Evolutionary conservation across 1,284 basidiomycete genomes (phyloP).

Genomic region (Leccinum subfulvum): DNA sequence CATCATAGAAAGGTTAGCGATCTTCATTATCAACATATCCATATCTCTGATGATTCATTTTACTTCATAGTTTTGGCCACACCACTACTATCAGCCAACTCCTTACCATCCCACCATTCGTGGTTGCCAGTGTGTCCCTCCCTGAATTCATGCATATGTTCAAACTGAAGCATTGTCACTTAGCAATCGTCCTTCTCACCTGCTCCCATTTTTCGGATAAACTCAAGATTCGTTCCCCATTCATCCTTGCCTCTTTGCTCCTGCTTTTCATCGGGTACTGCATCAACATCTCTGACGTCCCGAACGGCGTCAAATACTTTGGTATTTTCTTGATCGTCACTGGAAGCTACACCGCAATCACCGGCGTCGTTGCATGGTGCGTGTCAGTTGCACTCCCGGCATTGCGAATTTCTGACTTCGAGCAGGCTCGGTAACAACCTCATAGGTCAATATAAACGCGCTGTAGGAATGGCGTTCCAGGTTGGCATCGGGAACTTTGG

Average conservation of each 20-base stretch:
- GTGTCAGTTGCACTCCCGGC: neutral
- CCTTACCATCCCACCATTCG: slow-evolving; percentile 69
- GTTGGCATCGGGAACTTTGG: slow-evolving; percentile 46
- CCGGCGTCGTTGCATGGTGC: slow-evolving; percentile 66
- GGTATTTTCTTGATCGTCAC: slow-evolving; percentile 63
- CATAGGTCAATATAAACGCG: slow-evolving; percentile 49
- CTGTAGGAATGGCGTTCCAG: slow-evolving; percentile 43
- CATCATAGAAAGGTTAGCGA: slow-evolving; percentile 55
- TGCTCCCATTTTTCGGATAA: slow-evolving; percentile 63
- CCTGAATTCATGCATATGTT: neutral
- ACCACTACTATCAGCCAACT: slow-evolving; percentile 58
- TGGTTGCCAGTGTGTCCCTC: slow-evolving; percentile 51
- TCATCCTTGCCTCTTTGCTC: slow-evolving; percentile 53
- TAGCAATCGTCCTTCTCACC: slow-evolving; percentile 51
- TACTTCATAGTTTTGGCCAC: slow-evolving; percentile 50
- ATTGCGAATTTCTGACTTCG: neutral
- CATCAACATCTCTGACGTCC: slow-evolving; percentile 55
- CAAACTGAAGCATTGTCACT: neutral
- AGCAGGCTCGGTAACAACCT: slow-evolving; percentile 48
- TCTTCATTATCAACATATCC: slow-evolving; percentile 1
- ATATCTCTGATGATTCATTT: neutral
- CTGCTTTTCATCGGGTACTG: slow-evolving; percentile 59
- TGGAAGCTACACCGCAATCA: slow-evolving; percentile 61
- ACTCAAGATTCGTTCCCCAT: slow-evolving; percentile 54
- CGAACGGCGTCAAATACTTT: slow-evolving; percentile 57